Evolutionary conservation across 1,284 basidiomycete genomes (phyloP), one percentile per base, ranked within the genome.

Genomic region (Ganoderma resinaceum): DNA sequence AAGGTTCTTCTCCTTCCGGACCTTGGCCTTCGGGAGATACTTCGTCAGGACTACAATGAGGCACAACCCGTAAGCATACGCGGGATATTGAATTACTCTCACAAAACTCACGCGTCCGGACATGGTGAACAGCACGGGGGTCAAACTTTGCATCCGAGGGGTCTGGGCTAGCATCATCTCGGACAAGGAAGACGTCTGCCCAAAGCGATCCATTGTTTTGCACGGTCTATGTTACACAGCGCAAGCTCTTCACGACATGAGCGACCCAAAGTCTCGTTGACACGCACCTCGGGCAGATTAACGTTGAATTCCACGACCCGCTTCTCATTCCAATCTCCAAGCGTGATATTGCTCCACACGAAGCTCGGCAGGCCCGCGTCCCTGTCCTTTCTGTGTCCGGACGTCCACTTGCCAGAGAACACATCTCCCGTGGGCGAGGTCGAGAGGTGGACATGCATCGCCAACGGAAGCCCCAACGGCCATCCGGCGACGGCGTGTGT

Each of bases 131-230:
- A 40, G 89, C 84, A 9, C 81, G 79, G 1, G 84, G 81, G 62
- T 87, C 82, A 75, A 87, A 94, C 0, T 79, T 78, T 8, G 82
- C 71, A 66, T 85, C 83, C 14, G 82, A 78, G 3, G 93, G 93
- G 75, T 95, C 85, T 2, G 89, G 90, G 71, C 82, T 89, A 43
- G 86, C 84, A 1, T 87, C 87, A 66, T 91, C 86, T 74, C 88
- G 91, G 3, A 91, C 86, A 9, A 99, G 82, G 76, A 95, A 92
- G 12, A 98, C 84, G 74, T 98, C 95, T 11, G 94, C 93, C 91
- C 92, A 98, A 62, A 95, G 79, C 7, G 91, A 90, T 16, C 90
- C 92, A 77, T 98, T 98, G 68, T 86, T 84, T 75, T 92, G 84
- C 6, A 97, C 96, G 58, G 83, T 85, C 91, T 96, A 69, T 55